A percentile compares a stretch with the other conserved stretches of the same genome.
phyloP scores from a whole-genome alignment of 805 yeast species.

The Priceomyces castillae region DNA sequence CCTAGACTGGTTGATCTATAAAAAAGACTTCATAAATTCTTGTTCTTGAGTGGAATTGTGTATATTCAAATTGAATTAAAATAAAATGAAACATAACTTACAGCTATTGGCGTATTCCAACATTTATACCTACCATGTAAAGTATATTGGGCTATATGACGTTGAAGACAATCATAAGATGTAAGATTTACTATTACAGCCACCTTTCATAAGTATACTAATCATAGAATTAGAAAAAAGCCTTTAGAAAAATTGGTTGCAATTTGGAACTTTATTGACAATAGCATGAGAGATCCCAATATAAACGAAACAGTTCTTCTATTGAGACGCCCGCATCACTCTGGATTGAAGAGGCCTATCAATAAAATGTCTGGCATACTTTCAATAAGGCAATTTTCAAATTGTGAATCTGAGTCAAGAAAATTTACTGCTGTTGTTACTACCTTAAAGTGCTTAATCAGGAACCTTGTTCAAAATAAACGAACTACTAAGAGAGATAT shows the following conservation, averaged over 20 bases:
- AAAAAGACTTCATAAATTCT: no score
- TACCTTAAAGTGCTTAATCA: constrained; percentile 5
- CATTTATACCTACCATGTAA: not conserved
- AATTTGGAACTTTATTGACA: constrained; percentile 6
- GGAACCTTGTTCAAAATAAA: constrained; percentile 6
- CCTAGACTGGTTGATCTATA: no score
- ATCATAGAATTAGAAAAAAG: not conserved
- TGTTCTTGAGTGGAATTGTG: no score
- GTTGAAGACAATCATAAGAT: not conserved
- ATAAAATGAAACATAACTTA: constrained; percentile 1
- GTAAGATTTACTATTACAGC: constrained; percentile 4
- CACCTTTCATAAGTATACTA: not conserved
- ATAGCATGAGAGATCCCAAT: constrained; percentile 1
- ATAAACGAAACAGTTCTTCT: constrained; percentile 6
- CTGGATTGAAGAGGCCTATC: not conserved
- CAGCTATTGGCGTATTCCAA: not conserved
- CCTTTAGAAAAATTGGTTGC: constrained; percentile 6
- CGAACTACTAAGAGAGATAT: constrained; percentile 53
- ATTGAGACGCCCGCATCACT: constrained; percentile 2
- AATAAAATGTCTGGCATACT: not conserved
- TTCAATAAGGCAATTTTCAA: constrained; percentile 6
- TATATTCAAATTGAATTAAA: not conserved
- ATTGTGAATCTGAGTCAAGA: constrained; percentile 6
- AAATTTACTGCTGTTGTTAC: constrained; percentile 9
- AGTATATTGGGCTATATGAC: constrained; percentile 1